A percentile compares a stretch with the other conserved stretches of the same genome.
These are phyloP conservation scores for Suhomyces chickasaworum DNA, from an alignment of 1,139 yeast genomes.

Conservation along the genomic window DNA sequence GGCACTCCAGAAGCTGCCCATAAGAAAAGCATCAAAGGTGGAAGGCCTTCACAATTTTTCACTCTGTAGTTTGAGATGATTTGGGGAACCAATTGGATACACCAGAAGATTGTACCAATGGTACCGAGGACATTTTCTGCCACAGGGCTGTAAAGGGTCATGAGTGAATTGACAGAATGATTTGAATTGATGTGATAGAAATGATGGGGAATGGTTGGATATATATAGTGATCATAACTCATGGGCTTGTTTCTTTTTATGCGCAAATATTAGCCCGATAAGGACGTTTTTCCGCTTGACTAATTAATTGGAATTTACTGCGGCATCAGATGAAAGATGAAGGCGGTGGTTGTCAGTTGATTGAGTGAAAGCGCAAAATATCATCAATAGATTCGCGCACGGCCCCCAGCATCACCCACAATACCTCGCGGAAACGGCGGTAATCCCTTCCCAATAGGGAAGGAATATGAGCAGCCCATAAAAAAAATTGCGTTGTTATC, in stretches of 20 bases:
- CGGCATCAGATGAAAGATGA: not conserved
- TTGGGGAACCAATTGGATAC: constrained; percentile 86
- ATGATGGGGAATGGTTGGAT: not conserved
- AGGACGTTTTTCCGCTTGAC: not conserved
- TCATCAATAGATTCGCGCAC: not conserved
- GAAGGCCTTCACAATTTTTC: constrained; percentile 85
- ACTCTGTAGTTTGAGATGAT: constrained; percentile 67
- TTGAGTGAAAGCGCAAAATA: not conserved
- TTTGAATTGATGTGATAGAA: not conserved
- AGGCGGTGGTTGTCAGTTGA: not conserved
- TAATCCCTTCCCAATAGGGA: not conserved
- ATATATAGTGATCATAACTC: constrained; percentile 1
- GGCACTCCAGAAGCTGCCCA: constrained; percentile 88
- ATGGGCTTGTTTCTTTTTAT: not conserved
- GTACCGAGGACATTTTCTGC: constrained; percentile 86
- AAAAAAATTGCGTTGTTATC: not conserved
- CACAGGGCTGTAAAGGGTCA: constrained; percentile 23
- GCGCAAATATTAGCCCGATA: constrained; percentile 4
- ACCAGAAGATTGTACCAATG: constrained; percentile 88
- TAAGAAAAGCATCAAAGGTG: constrained; percentile 78
- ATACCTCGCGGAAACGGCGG: too few relatives aligned
- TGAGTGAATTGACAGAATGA: not conserved
- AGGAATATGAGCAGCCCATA: not conserved
- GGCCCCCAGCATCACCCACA: not conserved
- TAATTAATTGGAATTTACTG: not conserved